Percentiles rank a stretch among this genome's conserved stretches.
phyloP scores from a whole-genome alignment of 495 filamentous ascomycete genomes.

The Talaromyces proteolyticus region DNA sequence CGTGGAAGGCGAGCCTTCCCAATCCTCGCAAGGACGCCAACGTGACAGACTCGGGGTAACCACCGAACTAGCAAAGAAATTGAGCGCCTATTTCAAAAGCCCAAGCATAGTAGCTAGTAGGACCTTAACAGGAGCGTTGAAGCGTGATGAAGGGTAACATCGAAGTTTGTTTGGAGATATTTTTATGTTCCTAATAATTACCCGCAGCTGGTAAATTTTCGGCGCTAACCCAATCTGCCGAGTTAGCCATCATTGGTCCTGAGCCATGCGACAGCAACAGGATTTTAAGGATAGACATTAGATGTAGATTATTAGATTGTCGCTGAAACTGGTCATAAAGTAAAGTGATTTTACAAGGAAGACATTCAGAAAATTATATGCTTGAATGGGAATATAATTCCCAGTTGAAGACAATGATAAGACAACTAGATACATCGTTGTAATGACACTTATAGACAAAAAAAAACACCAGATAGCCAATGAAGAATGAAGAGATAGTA shows the following conservation, averaged over 20 bases:
- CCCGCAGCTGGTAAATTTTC: too few relatives aligned
- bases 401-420: neutral
- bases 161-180: too few relatives aligned
- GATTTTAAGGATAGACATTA: too few relatives aligned
- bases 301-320: too few relatives aligned
- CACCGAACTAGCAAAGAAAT: neutral
- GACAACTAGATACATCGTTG: neutral
- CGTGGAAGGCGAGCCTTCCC: slow-evolving; percentile 27
- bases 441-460: neutral
- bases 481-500: slow-evolving; percentile 3
- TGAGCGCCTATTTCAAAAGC: neutral
- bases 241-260: too few relatives aligned
- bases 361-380: neutral
- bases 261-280: too few relatives aligned
- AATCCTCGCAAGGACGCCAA: slow-evolving; percentile 36
- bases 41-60: slow-evolving; percentile 15
- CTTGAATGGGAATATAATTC: neutral
- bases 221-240: too few relatives aligned
- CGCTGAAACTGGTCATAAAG: too few relatives aligned
- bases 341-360: neutral
- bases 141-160: too few relatives aligned
- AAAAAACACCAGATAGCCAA: slow-evolving; percentile 2
- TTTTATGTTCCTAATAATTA: too few relatives aligned
- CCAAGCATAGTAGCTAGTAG: neutral
- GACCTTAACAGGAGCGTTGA: neutral